Evolutionary conservation across 352 stramenopile genomes (phyloP).

Genomic region (Globisporangium splendens): DNA sequence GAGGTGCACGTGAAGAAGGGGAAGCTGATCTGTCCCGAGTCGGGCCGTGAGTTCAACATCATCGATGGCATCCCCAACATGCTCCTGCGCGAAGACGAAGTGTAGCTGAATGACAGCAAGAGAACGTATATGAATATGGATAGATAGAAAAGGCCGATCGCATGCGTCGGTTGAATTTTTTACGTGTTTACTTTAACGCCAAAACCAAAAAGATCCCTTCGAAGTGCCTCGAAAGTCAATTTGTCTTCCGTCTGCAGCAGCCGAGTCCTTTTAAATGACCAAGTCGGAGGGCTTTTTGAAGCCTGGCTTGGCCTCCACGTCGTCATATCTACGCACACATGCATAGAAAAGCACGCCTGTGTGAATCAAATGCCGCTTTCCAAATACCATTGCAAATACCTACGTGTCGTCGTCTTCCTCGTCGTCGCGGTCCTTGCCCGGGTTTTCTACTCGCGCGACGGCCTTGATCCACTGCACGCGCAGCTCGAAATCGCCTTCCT

Average conservation of each 20-base stretch:
- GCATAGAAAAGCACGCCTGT: too few species aligned
- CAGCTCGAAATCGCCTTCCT: conserved; percentile 83
- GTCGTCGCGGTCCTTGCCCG: conserved; percentile 19
- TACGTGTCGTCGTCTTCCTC: conserved; percentile 28
- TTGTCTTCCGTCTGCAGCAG: not conserved
- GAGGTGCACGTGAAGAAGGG: conserved; percentile 97
- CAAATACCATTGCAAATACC: not conserved
- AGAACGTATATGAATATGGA: conserved; percentile 6
- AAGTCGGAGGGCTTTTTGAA: conserved; percentile 65
- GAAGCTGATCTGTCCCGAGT: conserved; percentile 95
- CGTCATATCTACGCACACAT: conserved; percentile 21
- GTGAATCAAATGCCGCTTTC: too few species aligned
- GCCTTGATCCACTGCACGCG: conserved; percentile 86
- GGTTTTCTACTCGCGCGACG: conserved; percentile 53
- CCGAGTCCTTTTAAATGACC: conserved; percentile 37
- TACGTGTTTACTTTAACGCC: conserved; percentile 4
- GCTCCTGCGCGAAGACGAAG: conserved; percentile 90
- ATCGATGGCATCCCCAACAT: conserved; percentile 98
- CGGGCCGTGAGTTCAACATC: conserved; percentile 94
- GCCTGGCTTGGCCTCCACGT: conserved; percentile 25
- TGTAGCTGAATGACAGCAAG: conserved; percentile 36
- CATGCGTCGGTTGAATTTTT: not conserved
- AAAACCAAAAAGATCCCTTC: not conserved
- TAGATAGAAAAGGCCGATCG: conserved; percentile 21
- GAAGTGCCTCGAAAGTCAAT: not conserved